A percentile compares a stretch with the other conserved stretches of the same genome.
Evolutionary conservation across 1,284 basidiomycete species (phyloP).

Genomic region (Leccinum subfulvum): DNA sequence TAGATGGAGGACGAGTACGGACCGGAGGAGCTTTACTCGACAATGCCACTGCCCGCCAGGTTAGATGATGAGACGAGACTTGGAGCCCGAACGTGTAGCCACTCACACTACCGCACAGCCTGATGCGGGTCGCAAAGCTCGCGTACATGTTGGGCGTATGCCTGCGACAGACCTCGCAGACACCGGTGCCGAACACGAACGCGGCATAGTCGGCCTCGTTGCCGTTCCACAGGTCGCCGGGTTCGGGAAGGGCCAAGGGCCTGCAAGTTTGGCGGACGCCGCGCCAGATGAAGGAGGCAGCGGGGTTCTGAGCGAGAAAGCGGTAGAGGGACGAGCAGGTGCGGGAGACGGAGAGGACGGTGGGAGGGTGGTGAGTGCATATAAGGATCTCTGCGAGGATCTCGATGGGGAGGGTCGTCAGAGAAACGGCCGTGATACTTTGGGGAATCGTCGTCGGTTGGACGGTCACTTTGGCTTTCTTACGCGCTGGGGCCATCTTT

Average conservation of each 20-base stretch:
- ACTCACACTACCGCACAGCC: conserved; percentile 46
- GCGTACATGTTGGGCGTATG: conserved; percentile 36
- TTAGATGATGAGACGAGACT: background rate
- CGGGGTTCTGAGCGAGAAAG: conserved; percentile 35
- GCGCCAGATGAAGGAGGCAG: conserved; percentile 44
- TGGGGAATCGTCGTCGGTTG: background rate
- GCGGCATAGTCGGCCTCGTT: conserved; percentile 53
- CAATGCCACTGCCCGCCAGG: conserved; percentile 20
- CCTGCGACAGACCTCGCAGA: conserved; percentile 54
- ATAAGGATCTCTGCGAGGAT: conserved; percentile 46
- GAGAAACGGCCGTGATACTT: background rate
- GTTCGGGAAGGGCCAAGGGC: conserved; percentile 38
- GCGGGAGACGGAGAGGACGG: conserved; percentile 46
- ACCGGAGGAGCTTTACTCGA: conserved; percentile 19
- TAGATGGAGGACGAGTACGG: background rate
- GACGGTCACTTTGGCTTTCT: conserved; percentile 10
- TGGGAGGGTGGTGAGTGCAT: conserved; percentile 37
- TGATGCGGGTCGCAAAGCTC: conserved; percentile 45
- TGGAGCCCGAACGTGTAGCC: background rate
- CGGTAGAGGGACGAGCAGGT: conserved; percentile 41
- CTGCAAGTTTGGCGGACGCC: conserved; percentile 34
- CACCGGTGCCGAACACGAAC: conserved; percentile 56
- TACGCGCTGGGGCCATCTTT: background rate
- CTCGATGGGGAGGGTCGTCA: conserved; percentile 42
- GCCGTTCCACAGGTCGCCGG: conserved; percentile 32